Evolutionary conservation across 768 basidiomycete genomes (phyloP).

Genomic region (Trametes cubensis): DNA sequence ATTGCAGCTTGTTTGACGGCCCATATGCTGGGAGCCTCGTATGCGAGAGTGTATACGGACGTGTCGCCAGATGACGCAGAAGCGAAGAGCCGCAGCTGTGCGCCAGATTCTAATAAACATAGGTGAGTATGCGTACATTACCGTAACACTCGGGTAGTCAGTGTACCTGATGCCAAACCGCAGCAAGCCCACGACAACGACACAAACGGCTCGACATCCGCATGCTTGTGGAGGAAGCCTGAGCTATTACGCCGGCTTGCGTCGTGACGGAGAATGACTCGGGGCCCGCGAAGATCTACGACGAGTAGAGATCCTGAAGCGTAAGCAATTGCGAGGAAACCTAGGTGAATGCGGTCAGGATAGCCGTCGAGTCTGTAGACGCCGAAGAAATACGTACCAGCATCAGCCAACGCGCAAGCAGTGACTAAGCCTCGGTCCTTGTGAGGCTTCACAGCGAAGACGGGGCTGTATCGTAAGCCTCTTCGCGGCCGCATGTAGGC

Average conservation of each 20-base stretch:
- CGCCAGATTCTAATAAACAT: constrained; percentile 42
- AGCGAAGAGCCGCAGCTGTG: constrained; percentile 63
- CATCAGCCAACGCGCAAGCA: constrained; percentile 67
- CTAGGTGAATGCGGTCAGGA: constrained; percentile 38
- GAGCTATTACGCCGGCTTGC: constrained; percentile 46
- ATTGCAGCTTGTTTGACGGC: constrained; percentile 40
- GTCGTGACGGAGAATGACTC: constrained; percentile 57
- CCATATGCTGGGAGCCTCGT: constrained; percentile 37
- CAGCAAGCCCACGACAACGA: constrained; percentile 71
- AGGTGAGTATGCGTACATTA: neutral
- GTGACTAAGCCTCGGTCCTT: constrained; percentile 46
- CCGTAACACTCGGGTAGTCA: neutral
- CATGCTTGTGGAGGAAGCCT: constrained; percentile 38
- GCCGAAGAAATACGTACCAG: constrained; percentile 54
- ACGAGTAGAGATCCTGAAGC: constrained; percentile 58
- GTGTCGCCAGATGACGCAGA: constrained; percentile 58
- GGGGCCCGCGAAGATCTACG: constrained; percentile 76
- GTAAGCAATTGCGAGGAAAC: constrained; percentile 78
- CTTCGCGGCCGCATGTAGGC: constrained; percentile 47
- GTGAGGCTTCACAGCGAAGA: constrained; percentile 55
- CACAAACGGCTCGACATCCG: constrained; percentile 47
- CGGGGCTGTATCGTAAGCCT: constrained; percentile 57
- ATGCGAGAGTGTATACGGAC: constrained; percentile 57
- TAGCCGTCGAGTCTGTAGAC: neutral
- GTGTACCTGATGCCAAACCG: constrained; percentile 54